Base-by-base conservation (phyloP, 352 stramenopile genomes). In the Phytophthora brassicae region DNA sequence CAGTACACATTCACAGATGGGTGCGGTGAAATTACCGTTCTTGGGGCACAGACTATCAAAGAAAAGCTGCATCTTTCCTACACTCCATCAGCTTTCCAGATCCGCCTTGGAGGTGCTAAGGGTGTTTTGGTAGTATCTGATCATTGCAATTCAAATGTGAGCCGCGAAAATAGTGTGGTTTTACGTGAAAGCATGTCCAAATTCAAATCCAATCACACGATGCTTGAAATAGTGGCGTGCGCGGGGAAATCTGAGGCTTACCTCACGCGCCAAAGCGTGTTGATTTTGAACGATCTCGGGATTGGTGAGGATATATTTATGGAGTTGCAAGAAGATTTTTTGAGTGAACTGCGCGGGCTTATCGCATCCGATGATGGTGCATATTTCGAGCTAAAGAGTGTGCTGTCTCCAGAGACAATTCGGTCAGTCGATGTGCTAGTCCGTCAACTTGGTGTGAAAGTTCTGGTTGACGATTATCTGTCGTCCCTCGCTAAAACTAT, bases 131-230 rank as follows among this genome's bases (percentile, higher is more conserved):
- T 93, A 1, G 67, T 89, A 6, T 91, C 81, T 3, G 63, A 86
- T n/a, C 47, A 70, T 35, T 38, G 20, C 0, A 65, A 73, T 9
- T 13, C 38, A 1, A 38, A 64, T 1, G 19, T 47, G 20, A 57
- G 48, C 19, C 28, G 28, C 35, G 75, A 74, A 29, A 39, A 58
- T 3, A 62, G 71, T 20, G 50, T 85, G 22, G 51, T 72, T 31
- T 53, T 88, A 43, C 81, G 82, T 13, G 65, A 84, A 55, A 93
- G 84, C 38, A 91, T 90, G 82, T 75, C 69, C 4, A 93, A 93
- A 58, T 93, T 93, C 28, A 12, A 24, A 4, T 90, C 81, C 1
- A 53, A 24, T 12, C 78, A 93, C 53, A 74, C 67, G n/a, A 78
- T 84, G 66, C 56, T 93, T 44, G 84, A 93, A 45, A 76, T 93